Evolutionary conservation across 2,329 filamentous ascomycete genomes (phyloP), one percentile per base, ranked within the genome.

Genomic region (Fusarium sp.): DNA sequence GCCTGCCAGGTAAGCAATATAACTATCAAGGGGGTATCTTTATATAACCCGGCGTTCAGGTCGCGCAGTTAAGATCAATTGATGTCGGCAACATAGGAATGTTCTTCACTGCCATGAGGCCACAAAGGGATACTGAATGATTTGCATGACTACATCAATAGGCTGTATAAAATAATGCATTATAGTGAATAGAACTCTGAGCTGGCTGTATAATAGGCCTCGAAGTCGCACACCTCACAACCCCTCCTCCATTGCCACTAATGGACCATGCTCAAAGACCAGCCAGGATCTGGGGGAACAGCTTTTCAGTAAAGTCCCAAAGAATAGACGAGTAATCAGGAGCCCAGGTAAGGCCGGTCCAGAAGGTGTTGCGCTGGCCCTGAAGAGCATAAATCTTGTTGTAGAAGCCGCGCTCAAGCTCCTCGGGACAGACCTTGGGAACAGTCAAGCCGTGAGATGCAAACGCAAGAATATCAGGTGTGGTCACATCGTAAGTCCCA

Each of bases 311-410:
- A 7, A 75, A 78, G 10, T 69, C 63, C 75, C 76, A 78, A 9
- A 78, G 58, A 16, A 74, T 64, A 1, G 74, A 69, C 4, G 76
- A 75, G 39, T 78, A 77, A 2, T 78, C 76, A 1, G 78, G 69
- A 3, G 69, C 69, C 68, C 68, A 72, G 3, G 63, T 35, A 1
- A 72, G 61, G 4, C 80, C 82, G 3, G 82, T 80, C 66, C 81
- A 84, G 63, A 78, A 84, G 1, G 82, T 83, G 45, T 77, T 81
- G 1, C 75, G 72, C 37, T 76, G 62, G 1, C 82, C 80, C 70
- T 84, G 80, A 14, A 83, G 66, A 0, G 54, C 72, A 31, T 81
- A 78, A 8, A 84, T 48, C 18, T 81, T 72, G 1, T 69, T 42
- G 38, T 81, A 83, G 52, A 83, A 83, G 1, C 82, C 81, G 7